Conservation (phyloP, 805 yeast genomes). For the Metschnikowia henanensis region DNA sequence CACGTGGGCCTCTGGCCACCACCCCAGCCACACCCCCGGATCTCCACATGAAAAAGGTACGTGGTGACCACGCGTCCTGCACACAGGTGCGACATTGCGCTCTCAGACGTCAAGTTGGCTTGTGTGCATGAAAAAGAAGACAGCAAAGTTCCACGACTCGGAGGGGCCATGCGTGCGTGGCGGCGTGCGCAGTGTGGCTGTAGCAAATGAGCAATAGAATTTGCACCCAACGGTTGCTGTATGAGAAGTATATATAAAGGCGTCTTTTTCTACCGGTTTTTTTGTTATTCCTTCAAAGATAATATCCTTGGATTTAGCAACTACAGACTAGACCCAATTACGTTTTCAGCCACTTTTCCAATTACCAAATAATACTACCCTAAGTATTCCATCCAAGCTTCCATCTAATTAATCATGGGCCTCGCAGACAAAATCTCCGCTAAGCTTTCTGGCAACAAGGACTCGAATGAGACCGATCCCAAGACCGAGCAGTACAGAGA, state of each 20-base stretch:
- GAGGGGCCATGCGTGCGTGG: too few species aligned
- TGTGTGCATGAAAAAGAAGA: slow-evolving; percentile 1
- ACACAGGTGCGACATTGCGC: background rate
- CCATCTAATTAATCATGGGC: slow-evolving; percentile 27
- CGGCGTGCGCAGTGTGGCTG: too few species aligned
- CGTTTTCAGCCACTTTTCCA: too few species aligned
- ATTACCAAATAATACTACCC: too few species aligned
- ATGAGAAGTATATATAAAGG: background rate
- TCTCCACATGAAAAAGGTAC: background rate
- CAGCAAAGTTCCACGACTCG: slow-evolving; percentile 9
- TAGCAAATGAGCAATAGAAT: background rate
- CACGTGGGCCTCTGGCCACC: background rate
- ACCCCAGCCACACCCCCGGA: slow-evolving; percentile 3
- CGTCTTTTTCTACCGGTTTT: background rate
- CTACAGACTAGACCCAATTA: background rate
- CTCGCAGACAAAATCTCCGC: slow-evolving; percentile 35
- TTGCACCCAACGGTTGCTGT: slow-evolving; percentile 15
- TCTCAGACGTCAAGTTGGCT: background rate
- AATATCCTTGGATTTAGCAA: background rate
- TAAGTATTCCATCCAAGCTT: too few species aligned
- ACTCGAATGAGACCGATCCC: slow-evolving; percentile 27
- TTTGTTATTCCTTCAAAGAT: background rate
- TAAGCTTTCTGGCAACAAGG: slow-evolving; percentile 29
- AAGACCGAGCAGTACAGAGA: slow-evolving; percentile 31
- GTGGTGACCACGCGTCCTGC: background rate